These are phyloP conservation scores for Mucor saturninus DNA, from an alignment of 371 early-diverging fungal species.

Conservation along the genomic window DNA sequence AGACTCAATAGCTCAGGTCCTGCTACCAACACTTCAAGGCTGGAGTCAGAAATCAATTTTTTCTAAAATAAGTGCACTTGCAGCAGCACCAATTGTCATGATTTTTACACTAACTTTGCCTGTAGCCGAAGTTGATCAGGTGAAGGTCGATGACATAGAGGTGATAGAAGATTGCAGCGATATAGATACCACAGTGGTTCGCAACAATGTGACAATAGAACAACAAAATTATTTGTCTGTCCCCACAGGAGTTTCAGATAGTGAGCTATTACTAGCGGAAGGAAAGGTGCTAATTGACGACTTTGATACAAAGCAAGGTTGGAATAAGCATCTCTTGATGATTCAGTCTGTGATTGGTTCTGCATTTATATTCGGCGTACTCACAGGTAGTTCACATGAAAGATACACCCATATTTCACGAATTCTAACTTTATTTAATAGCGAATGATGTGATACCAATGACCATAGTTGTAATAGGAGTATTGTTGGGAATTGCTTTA, in stretches of 20 bases:
- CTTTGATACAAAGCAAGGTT: conserved; percentile 28
- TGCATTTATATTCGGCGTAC: conserved; percentile 35
- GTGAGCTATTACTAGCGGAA: neutral
- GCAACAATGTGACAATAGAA: neutral
- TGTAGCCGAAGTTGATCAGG: conserved; percentile 56
- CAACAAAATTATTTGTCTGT: conserved; percentile 29
- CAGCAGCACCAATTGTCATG: conserved; percentile 59
- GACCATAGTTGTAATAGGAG: conserved; percentile 23
- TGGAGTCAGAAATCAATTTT: conserved; percentile 54
- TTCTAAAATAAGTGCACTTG: conserved; percentile 53
- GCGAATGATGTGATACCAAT: conserved; percentile 34
- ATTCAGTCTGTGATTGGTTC: conserved; percentile 45
- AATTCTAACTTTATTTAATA: conserved; percentile 1
- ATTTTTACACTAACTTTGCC: conserved; percentile 64
- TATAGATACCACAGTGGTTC: neutral
- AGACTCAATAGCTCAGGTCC: neutral
- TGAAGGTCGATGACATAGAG: conserved; percentile 41
- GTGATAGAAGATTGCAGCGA: conserved; percentile 12
- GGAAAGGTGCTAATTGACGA: conserved; percentile 11
- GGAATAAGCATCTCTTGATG: conserved; percentile 48
- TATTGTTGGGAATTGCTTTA: conserved; percentile 28
- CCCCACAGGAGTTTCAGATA: conserved; percentile 1
- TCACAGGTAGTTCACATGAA: conserved; percentile 30
- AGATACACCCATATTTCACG: neutral
- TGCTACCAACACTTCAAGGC: conserved; percentile 61